Evolutionary conservation across 176 grass and related monocot species (phyloP).

Genomic region (Zoysia pacifica): DNA sequence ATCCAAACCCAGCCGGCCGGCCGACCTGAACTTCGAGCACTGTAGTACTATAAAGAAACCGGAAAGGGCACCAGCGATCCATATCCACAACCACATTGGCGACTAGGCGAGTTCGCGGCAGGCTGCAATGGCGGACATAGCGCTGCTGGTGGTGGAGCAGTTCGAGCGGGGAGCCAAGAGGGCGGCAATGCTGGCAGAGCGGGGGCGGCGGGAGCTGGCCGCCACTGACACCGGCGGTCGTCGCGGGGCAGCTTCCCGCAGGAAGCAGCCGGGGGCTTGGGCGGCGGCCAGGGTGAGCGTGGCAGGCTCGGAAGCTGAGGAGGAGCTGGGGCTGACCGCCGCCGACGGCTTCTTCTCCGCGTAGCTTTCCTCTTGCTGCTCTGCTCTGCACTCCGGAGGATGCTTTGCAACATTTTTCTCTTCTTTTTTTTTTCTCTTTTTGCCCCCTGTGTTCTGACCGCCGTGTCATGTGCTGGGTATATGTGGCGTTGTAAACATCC

Average conservation of each 20-base stretch:
- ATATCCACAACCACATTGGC: too few species aligned
- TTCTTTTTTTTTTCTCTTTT: background rate
- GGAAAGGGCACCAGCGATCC: background rate
- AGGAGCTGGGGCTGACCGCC: conserved; percentile 10
- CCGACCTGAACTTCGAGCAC: too few species aligned
- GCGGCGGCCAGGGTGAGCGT: background rate
- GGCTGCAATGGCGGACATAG: conserved; percentile 35
- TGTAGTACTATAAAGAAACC: too few species aligned
- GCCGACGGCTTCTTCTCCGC: conserved; percentile 34
- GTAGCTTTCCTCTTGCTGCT: background rate
- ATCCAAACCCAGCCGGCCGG: too few species aligned
- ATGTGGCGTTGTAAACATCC: background rate
- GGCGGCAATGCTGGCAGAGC: background rate
- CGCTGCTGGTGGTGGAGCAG: conserved; percentile 35
- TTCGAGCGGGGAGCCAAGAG: conserved; percentile 8
- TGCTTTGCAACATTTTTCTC: background rate
- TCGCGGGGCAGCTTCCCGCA: background rate
- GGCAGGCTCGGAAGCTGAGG: background rate
- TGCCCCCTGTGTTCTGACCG: background rate
- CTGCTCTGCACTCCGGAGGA: background rate
- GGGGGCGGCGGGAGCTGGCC: background rate
- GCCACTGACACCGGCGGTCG: background rate
- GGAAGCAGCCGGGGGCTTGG: background rate
- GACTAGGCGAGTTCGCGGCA: background rate
- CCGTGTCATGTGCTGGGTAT: background rate